Evolutionary conservation across 257 asterid genomes (phyloP).

Genomic region (Solanum ahanhuiri): DNA sequence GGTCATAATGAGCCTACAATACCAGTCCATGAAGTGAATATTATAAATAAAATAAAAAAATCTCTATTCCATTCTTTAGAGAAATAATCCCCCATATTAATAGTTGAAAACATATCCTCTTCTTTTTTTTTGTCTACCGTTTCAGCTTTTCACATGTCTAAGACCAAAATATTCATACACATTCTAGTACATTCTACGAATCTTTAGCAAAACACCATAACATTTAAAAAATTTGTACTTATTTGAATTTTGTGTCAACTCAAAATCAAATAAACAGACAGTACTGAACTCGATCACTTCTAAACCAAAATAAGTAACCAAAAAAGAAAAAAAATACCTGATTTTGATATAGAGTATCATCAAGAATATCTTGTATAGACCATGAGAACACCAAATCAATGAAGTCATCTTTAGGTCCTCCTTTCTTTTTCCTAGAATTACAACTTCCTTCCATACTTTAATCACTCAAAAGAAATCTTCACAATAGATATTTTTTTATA

Average conservation of each 20-base stretch:
- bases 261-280: too few relatives aligned
- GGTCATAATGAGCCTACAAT: neutral
- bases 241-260: neutral
- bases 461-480: neutral
- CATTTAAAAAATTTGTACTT: too few relatives aligned
- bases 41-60: neutral
- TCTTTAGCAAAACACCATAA: too few relatives aligned
- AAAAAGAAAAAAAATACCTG: constrained; percentile 15
- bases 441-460: neutral
- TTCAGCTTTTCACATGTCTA: neutral
- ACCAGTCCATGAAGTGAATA: neutral
- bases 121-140: too few relatives aligned
- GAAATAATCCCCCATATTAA: neutral
- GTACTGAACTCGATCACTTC: neutral
- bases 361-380: constrained; percentile 27
- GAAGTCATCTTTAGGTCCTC: neutral
- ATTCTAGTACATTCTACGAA: too few relatives aligned
- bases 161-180: too few relatives aligned
- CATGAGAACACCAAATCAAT: constrained; percentile 28
- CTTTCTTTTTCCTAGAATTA: neutral
- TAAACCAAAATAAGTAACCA: neutral
- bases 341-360: constrained; percentile 21
- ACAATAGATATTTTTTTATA: too few relatives aligned
- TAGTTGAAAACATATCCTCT: too few relatives aligned
- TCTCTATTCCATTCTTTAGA: neutral